Evolutionary conservation across 768 basidiomycete genomes (phyloP).

Genomic region (Rhizopogon roseolus): DNA sequence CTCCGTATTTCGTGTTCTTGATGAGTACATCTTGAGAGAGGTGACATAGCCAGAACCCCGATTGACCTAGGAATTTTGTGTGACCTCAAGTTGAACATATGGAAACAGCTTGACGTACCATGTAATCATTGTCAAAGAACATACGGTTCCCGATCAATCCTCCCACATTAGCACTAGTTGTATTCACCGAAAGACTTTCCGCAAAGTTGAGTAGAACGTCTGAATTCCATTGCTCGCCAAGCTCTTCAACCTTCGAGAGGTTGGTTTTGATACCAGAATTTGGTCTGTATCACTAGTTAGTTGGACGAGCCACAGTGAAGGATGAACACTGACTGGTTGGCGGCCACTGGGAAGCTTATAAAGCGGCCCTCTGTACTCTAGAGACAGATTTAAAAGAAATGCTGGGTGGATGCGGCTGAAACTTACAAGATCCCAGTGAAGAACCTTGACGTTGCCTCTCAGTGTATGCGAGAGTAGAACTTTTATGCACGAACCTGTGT

Average conservation of each 20-base stretch:
- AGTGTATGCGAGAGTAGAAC: background rate
- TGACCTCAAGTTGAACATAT: background rate
- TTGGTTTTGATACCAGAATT: constrained; percentile 55
- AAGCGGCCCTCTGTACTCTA: constrained; percentile 64
- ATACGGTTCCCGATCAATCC: constrained; percentile 52
- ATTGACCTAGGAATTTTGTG: constrained; percentile 41
- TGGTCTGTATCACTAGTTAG: constrained; percentile 33
- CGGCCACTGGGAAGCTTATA: constrained; percentile 58
- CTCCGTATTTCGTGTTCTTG: constrained; percentile 56
- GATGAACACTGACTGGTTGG: constrained; percentile 34
- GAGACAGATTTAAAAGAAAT: constrained; percentile 1
- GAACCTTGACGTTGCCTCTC: constrained; percentile 1
- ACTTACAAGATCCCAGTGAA: constrained; percentile 74
- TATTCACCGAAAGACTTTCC: constrained; percentile 29
- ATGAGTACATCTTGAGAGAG: constrained; percentile 60
- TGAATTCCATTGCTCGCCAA: constrained; percentile 53
- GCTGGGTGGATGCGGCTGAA: background rate
- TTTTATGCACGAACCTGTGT: constrained; percentile 35
- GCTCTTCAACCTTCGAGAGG: constrained; percentile 41
- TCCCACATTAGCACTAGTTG: constrained; percentile 51
- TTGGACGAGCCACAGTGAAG: background rate
- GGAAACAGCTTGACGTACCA: constrained; percentile 35
- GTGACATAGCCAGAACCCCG: constrained; percentile 58
- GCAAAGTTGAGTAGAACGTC: constrained; percentile 33
- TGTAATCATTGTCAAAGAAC: constrained; percentile 67